phyloP scores from a whole-genome alignment of 208 protist genomes.

The Leishmania arabica region DNA sequence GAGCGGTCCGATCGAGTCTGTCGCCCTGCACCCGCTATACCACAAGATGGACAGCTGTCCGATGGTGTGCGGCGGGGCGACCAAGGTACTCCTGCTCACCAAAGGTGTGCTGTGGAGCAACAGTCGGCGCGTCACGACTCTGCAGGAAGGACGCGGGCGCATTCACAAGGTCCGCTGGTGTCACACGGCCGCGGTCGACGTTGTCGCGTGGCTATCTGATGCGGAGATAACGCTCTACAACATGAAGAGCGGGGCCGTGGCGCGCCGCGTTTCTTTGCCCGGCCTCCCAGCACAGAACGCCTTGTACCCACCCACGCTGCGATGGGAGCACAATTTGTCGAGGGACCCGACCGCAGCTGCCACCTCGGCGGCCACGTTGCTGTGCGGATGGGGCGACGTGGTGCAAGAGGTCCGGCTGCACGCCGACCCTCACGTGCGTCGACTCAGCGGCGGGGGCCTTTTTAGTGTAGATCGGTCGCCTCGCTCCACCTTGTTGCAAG shows the following conservation, averaged over 20 bases:
- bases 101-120: conserved; percentile 48
- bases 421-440: not conserved
- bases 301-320: conserved; percentile 57
- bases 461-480: not conserved
- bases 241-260: conserved; percentile 29
- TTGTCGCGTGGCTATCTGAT: conserved; percentile 74
- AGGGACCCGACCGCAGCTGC: not conserved
- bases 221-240: conserved; percentile 61
- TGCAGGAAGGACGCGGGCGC: conserved; percentile 54
- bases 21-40: conserved; percentile 68
- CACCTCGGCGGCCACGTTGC: conserved; percentile 23
- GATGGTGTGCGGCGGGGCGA: conserved; percentile 44
- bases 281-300: conserved; percentile 24
- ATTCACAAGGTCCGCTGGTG: conserved; percentile 68
- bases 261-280: conserved; percentile 30
- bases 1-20: conserved; percentile 43
- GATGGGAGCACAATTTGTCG: conserved; percentile 45
- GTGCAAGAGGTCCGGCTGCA: conserved; percentile 54
- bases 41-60: conserved; percentile 45
- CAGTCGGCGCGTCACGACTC: conserved; percentile 42
- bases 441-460: not conserved
- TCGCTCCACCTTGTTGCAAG: not conserved
- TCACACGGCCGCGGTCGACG: conserved; percentile 23
- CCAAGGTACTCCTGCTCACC: conserved; percentile 55
- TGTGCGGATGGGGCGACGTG: conserved; percentile 74